Conservation (phyloP, 768 basidiomycete genomes). For the Artomyces pyxidatus region DNA sequence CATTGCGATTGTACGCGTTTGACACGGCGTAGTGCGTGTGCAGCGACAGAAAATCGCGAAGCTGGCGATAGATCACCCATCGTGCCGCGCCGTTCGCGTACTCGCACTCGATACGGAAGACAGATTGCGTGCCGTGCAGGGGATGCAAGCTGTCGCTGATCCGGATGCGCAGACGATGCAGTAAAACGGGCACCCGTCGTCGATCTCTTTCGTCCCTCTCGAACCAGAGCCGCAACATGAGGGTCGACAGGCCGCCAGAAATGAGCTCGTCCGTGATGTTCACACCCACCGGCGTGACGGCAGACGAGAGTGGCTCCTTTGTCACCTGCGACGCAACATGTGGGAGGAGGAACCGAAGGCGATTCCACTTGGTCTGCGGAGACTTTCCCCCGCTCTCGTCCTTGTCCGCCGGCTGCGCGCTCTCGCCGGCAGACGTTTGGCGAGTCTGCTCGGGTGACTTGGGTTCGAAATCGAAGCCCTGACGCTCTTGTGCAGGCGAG, state of each 20-base stretch:
- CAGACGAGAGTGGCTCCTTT: conserved; percentile 32
- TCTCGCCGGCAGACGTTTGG: background rate
- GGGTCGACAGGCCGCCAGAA: conserved; percentile 65
- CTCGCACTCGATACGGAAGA: conserved; percentile 91
- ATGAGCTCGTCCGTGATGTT: conserved; percentile 81
- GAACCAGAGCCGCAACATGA: conserved; percentile 78
- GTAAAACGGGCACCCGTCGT: conserved; percentile 68
- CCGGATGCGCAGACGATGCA: conserved; percentile 76
- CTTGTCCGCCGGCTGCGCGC: background rate
- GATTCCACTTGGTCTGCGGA: conserved; percentile 46
- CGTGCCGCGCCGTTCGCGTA: conserved; percentile 88
- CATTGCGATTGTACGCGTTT: conserved; percentile 67
- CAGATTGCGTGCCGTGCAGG: conserved; percentile 63
- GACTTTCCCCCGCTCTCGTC: conserved; percentile 17
- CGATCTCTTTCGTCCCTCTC: conserved; percentile 82
- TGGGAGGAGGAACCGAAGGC: conserved; percentile 59
- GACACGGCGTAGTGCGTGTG: conserved; percentile 86
- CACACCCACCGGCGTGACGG: conserved; percentile 44
- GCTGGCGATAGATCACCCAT: conserved; percentile 94
- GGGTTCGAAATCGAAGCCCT: conserved; percentile 27
- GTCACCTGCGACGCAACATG: conserved; percentile 31
- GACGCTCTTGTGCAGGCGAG: conserved; percentile 40
- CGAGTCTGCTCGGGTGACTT: background rate
- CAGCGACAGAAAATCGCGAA: conserved; percentile 85
- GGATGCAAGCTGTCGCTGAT: conserved; percentile 84